A percentile compares a stretch with the other conserved stretches of the same genome.
Conservation (phyloP, 805 yeast genomes). For the Candida sithepensis region DNA sequence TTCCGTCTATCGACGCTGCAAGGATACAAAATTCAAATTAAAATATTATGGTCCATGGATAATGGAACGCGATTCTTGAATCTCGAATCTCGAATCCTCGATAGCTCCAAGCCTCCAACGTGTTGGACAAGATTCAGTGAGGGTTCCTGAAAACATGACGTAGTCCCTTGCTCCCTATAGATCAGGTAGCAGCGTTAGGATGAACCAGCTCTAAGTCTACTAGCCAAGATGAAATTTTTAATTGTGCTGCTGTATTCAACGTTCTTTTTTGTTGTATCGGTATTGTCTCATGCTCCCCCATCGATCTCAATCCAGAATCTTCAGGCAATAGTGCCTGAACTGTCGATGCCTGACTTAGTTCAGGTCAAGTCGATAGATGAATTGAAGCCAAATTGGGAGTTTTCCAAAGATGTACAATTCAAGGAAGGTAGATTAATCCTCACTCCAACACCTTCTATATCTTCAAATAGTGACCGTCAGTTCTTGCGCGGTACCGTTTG, state of each 20-base stretch:
- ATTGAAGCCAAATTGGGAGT: conserved; percentile 45
- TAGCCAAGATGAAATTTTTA: background rate
- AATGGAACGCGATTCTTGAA: no score
- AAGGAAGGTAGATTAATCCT: conserved; percentile 52
- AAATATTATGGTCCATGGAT: no score
- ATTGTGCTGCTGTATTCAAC: background rate
- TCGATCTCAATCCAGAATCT: conserved; percentile 1
- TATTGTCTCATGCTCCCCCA: conserved; percentile 1
- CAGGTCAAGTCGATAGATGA: conserved; percentile 19
- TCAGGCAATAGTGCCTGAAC: conserved; percentile 2
- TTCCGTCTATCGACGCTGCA: no score
- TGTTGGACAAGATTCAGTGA: no score
- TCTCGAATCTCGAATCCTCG: no score
- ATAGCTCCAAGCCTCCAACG: no score
- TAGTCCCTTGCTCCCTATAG: no score
- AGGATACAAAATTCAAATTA: no score
- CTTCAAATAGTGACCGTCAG: conserved; percentile 22
- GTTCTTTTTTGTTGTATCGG: background rate
- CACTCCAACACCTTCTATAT: conserved; percentile 38
- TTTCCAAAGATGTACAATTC: conserved; percentile 36
- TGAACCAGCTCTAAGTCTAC: background rate
- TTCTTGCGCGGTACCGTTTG: conserved; percentile 43
- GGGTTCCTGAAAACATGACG: no score
- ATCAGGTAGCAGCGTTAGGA: no score
- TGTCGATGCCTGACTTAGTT: conserved; percentile 27